Evolutionary conservation across 352 stramenopile genomes (phyloP), one percentile per base, ranked within the genome.

Genomic region (Phytophthora uliginosa): DNA sequence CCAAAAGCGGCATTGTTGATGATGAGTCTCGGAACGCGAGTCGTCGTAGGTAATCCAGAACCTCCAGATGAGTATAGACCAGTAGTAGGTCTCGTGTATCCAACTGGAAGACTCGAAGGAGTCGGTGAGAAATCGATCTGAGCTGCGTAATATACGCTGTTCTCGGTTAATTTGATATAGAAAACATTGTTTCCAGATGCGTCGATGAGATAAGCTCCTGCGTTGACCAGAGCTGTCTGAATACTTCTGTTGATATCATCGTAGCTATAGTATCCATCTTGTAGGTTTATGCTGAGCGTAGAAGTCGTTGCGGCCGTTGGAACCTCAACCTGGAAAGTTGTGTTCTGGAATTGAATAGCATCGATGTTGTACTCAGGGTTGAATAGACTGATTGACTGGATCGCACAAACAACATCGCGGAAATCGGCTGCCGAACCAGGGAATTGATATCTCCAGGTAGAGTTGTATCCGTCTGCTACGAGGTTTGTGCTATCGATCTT

Each of bases 1-100:
- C 51, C 50, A 67, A 67, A 67, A 1, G 48, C 50, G 17, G 60
- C 51, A 60, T 54, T 67, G 18, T 67, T 33, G 5, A 67, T 67
- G 13, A 60, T 67, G 6, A 67, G 10, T 26, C 60, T 22, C 22
- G 50, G 51, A 45, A 67, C 60, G 36, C 51, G 50, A 26, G 59
- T 66, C 15, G 59, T 66, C 7, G 48, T 26, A 2, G 24, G 24
- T 2, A 26, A 26, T 26, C 24, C 24, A 2, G 24, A 2, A 26
- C 24, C 24, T 66, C 60, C 60, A 55, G 60, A 15, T 34, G 36
- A 60, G 9, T 56, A 24, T 18, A 64, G 12, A 18, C 42, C 58
- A 45, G 26, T 64, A 20, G 58, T 28, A 0, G 58, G 58, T 48
- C 58, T 48, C 24, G 28, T 56, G 8, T n/a, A 64, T 60, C 57